Conservation (phyloP, 768 basidiomycete species). For the Auriscalpium orientale region DNA sequence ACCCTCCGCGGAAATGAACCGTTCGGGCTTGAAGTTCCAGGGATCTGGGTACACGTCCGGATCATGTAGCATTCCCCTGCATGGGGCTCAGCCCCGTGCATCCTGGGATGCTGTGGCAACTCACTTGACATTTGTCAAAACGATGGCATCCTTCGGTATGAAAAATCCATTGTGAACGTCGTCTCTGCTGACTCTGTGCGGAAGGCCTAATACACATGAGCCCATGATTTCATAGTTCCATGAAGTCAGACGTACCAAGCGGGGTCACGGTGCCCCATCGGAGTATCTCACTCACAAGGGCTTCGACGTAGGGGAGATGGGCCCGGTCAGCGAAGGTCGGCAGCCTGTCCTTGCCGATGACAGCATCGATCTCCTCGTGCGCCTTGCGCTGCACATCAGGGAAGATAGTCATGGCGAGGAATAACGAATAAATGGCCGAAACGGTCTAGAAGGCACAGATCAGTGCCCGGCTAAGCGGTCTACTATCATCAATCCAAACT, state of each 20-base stretch:
- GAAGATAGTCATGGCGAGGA: conserved; percentile 11
- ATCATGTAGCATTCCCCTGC: conserved; percentile 27
- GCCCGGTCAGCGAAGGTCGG: conserved; percentile 20
- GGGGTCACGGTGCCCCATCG: conserved; percentile 3
- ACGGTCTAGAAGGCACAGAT: background rate
- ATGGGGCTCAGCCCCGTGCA: background rate
- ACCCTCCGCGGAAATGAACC: conserved; percentile 19
- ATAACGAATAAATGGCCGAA: conserved; percentile 5
- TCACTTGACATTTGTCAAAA: conserved; percentile 9
- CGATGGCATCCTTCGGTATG: conserved; percentile 13
- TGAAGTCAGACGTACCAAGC: background rate
- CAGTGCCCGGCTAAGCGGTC: background rate
- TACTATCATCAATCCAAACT: background rate
- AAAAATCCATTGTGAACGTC: conserved; percentile 12
- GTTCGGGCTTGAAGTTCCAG: conserved; percentile 26
- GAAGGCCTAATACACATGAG: background rate
- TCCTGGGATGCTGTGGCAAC: background rate
- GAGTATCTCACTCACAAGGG: conserved; percentile 18
- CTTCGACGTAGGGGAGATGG: conserved; percentile 23
- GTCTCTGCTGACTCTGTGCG: conserved; percentile 2
- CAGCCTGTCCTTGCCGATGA: conserved; percentile 18
- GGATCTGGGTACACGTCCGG: conserved; percentile 26
- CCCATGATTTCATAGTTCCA: background rate
- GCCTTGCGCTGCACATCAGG: conserved; percentile 15
- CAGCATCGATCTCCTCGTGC: conserved; percentile 20